Percentiles rank a stretch among this genome's conserved stretches.
Conservation (phyloP, 2,329 filamentous ascomycete genomes). For the Lachnellula subtilissima region DNA sequence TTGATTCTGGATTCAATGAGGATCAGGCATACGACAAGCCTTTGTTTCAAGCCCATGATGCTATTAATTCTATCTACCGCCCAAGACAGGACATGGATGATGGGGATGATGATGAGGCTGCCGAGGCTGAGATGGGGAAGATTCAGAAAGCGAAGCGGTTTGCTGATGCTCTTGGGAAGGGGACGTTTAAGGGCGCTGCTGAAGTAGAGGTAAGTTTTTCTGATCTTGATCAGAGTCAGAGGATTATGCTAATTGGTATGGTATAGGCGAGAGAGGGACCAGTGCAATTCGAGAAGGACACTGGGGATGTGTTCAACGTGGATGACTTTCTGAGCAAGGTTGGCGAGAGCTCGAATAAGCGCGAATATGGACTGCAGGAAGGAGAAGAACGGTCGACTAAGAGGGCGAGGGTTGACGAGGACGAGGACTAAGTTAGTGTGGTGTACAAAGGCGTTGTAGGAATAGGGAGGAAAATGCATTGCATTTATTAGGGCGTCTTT, state of each 20-base stretch:
- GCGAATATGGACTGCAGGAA: conserved; percentile 73
- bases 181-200: conserved; percentile 83
- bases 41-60: conserved; percentile 91
- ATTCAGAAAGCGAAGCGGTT: conserved; percentile 84
- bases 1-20: conserved; percentile 91
- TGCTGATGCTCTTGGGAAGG: conserved; percentile 74
- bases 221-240: neutral
- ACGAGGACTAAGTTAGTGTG: conserved; percentile 37
- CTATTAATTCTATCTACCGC: conserved; percentile 89
- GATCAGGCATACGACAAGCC: conserved; percentile 98
- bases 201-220: conserved; percentile 65
- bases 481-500: neutral
- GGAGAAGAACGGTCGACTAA: conserved; percentile 57
- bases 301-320: conserved; percentile 82
- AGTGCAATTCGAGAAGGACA: conserved; percentile 93
- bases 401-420: conserved; percentile 73
- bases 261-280: conserved; percentile 73
- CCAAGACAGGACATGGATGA: conserved; percentile 71
- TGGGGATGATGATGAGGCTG: conserved; percentile 71
- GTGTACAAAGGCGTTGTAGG: neutral
- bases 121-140: conserved; percentile 77
- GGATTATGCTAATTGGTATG: conserved; percentile 15
- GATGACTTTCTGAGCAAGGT: conserved; percentile 88
- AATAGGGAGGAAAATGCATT: neutral
- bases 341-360: conserved; percentile 57